Conservation (phyloP, 108 stramenopile genomes). For the Pinguiococcus pyrenoidosus region DNA sequence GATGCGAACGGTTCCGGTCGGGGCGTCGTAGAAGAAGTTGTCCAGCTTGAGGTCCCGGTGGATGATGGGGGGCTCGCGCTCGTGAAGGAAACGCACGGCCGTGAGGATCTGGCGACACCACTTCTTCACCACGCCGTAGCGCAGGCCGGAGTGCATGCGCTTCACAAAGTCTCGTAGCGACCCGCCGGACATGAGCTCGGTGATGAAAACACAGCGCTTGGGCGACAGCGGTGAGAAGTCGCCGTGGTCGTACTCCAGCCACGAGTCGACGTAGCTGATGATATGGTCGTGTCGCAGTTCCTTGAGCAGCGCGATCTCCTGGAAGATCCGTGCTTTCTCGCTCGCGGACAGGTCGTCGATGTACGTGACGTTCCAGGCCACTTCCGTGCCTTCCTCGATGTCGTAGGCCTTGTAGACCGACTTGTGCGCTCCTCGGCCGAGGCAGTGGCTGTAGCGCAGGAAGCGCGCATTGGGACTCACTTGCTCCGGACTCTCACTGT, state of each 20-base stretch:
- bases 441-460: conserved; percentile 71
- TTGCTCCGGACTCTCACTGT: too few relatives aligned
- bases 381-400: not conserved
- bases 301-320: too few relatives aligned
- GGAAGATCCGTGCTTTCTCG: too few relatives aligned
- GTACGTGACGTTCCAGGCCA: conserved; percentile 16
- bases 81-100: conserved; percentile 75
- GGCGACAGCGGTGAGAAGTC: too few relatives aligned
- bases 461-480: too few relatives aligned
- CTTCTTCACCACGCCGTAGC: conserved; percentile 72
- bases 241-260: not conserved
- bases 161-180: too few relatives aligned
- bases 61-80: conserved; percentile 78
- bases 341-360: too few relatives aligned
- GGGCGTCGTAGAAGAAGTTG: too few relatives aligned
- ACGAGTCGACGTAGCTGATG: conserved; percentile 3
- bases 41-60: conserved; percentile 91
- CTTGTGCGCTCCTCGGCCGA: conserved; percentile 78
- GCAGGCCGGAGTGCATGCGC: too few relatives aligned
- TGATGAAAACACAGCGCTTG: conserved; percentile 51
- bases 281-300: too few relatives aligned
- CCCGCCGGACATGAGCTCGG: conserved; percentile 79
- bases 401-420: conserved; percentile 48
- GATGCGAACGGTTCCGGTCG: too few relatives aligned
- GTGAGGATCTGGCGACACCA: conserved; percentile 79